These are phyloP conservation scores for Alnus glutinosa DNA, from an alignment of 306 rosid genomes.

Conservation along the genomic window DNA sequence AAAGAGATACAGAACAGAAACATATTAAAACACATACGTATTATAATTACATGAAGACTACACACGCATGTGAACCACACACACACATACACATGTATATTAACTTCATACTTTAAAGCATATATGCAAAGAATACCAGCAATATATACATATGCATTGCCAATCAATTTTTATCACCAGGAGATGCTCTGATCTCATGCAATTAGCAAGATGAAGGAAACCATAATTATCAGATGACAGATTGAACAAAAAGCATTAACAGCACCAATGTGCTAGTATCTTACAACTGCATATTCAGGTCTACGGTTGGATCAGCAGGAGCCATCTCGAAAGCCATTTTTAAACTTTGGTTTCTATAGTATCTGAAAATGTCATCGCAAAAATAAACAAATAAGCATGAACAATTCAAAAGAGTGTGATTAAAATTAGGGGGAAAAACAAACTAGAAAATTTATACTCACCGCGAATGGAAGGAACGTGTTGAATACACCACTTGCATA, in stretches of 20 bases:
- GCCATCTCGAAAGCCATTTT: slow-evolving; percentile 66
- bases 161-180: background rate
- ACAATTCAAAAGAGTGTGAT: slow-evolving; percentile 12
- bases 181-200: background rate
- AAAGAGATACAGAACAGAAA: background rate
- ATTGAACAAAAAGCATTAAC: slow-evolving; percentile 2
- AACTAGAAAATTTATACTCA: slow-evolving; percentile 29
- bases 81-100: background rate
- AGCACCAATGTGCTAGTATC: slow-evolving; percentile 13
- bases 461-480: slow-evolving; percentile 66
- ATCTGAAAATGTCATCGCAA: slow-evolving; percentile 44
- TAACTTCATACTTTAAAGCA: background rate
- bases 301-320: slow-evolving; percentile 94
- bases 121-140: background rate
- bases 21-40: background rate
- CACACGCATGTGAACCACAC: background rate
- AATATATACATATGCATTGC: background rate
- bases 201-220: slow-evolving; percentile 11
- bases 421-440: background rate
- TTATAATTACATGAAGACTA: background rate
- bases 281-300: slow-evolving; percentile 84
- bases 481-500: slow-evolving; percentile 88
- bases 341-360: slow-evolving; percentile 52
- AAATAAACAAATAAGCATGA: slow-evolving; percentile 6
- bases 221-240: slow-evolving; percentile 3